A percentile compares a stretch with the other conserved stretches of the same genome.
These are phyloP conservation scores for Plantago ovata DNA, from an alignment of 257 asterid genomes.

Conservation along the genomic window DNA sequence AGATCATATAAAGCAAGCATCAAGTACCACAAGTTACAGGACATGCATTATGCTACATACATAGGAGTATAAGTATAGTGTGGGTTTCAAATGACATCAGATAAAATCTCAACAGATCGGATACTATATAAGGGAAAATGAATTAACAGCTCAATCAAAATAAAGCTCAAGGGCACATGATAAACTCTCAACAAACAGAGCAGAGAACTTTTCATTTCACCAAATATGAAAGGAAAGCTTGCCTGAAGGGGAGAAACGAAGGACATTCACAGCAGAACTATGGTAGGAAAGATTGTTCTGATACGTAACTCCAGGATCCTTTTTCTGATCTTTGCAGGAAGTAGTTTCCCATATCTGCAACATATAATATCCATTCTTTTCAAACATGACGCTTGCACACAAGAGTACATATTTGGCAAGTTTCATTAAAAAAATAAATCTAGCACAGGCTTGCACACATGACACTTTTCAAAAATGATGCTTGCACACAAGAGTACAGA, in stretches of 20 bases:
- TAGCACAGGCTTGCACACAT: too few species aligned
- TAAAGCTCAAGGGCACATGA: background rate
- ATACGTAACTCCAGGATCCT: conserved; percentile 62
- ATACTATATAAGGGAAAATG: too few species aligned
- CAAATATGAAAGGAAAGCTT: conserved; percentile 13
- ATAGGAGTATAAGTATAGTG: too few species aligned
- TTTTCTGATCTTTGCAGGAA: conserved; percentile 49
- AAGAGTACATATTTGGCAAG: background rate
- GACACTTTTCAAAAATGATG: conserved; percentile 8
- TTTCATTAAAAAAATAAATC: too few species aligned
- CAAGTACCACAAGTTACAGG: too few species aligned
- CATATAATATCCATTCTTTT: conserved; percentile 1
- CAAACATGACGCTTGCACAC: conserved; percentile 9
- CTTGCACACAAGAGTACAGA: too few species aligned
- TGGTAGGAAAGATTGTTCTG: conserved; percentile 77
- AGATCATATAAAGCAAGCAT: too few species aligned
- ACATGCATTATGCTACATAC: too few species aligned
- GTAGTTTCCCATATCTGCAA: conserved; percentile 76
- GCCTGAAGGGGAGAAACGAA: conserved; percentile 96
- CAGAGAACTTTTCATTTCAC: background rate
- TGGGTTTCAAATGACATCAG: too few species aligned
- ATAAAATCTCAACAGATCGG: too few species aligned
- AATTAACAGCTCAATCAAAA: background rate
- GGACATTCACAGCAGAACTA: conserved; percentile 75
- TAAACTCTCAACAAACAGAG: background rate